Evolutionary conservation across 805 yeast genomes (phyloP), one percentile per base, ranked within the genome.

Genomic region (Candida awuae): DNA sequence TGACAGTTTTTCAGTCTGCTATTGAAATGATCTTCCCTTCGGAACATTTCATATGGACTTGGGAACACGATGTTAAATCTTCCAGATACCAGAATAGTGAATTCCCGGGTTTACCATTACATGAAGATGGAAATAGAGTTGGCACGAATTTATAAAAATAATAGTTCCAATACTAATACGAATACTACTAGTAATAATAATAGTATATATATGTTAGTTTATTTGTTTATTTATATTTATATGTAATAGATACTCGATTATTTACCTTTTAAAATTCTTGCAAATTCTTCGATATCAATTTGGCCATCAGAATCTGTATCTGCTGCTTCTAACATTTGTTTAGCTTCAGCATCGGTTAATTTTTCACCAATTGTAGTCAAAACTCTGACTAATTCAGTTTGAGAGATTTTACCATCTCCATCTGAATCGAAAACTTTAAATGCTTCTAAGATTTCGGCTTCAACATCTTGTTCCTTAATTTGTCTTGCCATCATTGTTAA

Each of bases 321-420:
- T 40, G 97, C 97, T 62, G 92, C 98, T 58, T 82, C 79, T 58
- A 92, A 76, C 97, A 92, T 92, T 64, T 87, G 95, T 55, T 86
- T 94, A 38, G 94, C 97, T 65, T 92, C 98, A 39, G 90, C 94
- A 53, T 92, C 98, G 15, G 95, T 80, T 54, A 92, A 75, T 62
- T 85, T 87, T 66, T 92, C 98, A 56, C 98, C 98, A 60, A 92
- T 92, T 8, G 97, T 85, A 35, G 97, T 92, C 64, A 92, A 78
- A 34, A 92, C 97, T 61, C 90, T 96, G 64, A 94, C 81, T 60
- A 92, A 76, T 67, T 92, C 98, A 44, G 96, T 92, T 48, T 95
- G 94, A 42, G 94, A 82, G 61, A 92, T 92, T 63, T 84, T 84
- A 49, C 98, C 98, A 61, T 92, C 96, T 44, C 96, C 97, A 61